These are phyloP conservation scores for Termitomyces sp. DNA, from an alignment of 768 basidiomycete species.

Conservation along the genomic window DNA sequence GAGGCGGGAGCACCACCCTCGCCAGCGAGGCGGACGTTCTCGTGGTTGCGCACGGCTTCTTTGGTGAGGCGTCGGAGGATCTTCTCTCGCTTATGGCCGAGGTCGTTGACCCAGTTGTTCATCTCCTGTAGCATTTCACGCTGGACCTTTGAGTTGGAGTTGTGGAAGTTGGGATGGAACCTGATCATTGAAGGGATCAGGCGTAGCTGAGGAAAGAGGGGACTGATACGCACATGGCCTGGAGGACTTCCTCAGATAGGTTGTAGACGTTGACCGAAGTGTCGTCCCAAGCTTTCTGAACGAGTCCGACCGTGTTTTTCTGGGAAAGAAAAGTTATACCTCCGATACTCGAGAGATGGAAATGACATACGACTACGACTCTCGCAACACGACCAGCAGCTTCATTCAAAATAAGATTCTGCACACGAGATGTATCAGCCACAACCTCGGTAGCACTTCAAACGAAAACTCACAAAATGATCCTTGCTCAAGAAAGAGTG, in stretches of 20 bases:
- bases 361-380: constrained; percentile 55
- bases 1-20: constrained; percentile 47
- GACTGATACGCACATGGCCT: constrained; percentile 54
- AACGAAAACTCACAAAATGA: constrained; percentile 66
- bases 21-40: constrained; percentile 61
- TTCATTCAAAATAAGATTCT: constrained; percentile 82
- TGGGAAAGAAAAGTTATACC: constrained; percentile 23
- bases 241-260: constrained; percentile 60
- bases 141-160: constrained; percentile 61
- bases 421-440: too few relatives aligned
- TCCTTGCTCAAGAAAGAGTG: constrained; percentile 90
- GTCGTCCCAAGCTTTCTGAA: constrained; percentile 84
- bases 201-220: not conserved
- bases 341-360: not conserved
- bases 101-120: constrained; percentile 55
- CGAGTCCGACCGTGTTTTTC: constrained; percentile 63
- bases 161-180: constrained; percentile 85
- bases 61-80: constrained; percentile 60
- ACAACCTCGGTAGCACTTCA: too few relatives aligned
- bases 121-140: constrained; percentile 74
- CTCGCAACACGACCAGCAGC: constrained; percentile 76
- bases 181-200: constrained; percentile 29
- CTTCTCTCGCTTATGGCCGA: constrained; percentile 46
- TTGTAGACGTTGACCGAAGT: constrained; percentile 53
- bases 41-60: constrained; percentile 66